A percentile compares a stretch with the other conserved stretches of the same genome.
Evolutionary conservation across 2,329 filamentous ascomycete genomes (phyloP).

Genomic region (Exutisphaerella laricina): DNA sequence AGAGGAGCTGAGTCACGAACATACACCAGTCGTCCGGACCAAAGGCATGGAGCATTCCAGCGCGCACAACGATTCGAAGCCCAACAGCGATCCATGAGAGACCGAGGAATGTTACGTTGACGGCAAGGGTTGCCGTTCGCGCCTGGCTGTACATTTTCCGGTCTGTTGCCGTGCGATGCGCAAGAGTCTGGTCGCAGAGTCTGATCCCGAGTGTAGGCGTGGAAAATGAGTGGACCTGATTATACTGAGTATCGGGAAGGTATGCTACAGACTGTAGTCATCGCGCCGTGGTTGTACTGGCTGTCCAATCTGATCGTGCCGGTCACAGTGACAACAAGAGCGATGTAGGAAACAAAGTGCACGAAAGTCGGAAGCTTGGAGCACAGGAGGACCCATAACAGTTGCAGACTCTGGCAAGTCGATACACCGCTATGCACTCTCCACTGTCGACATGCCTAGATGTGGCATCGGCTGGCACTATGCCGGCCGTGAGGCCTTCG

Average conservation of each 20-base stretch:
- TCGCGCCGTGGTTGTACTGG: not conserved
- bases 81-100: conserved; percentile 36
- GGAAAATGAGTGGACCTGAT: not conserved
- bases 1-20: conserved; percentile 35
- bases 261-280: not conserved
- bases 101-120: conserved; percentile 34
- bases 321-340: not conserved
- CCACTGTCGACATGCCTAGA: too few species aligned
- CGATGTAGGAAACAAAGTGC: too few species aligned
- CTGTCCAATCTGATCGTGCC: not conserved
- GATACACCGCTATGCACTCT: too few species aligned
- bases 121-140: conserved; percentile 13
- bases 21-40: conserved; percentile 41
- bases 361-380: too few species aligned
- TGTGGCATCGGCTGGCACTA: too few species aligned
- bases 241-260: not conserved
- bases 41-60: conserved; percentile 34
- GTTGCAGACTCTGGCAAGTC: too few species aligned
- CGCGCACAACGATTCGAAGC: conserved; percentile 37
- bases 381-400: too few species aligned
- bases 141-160: conserved; percentile 5
- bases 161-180: not conserved
- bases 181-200: not conserved
- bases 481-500: too few species aligned
- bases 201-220: not conserved